Evolutionary conservation across 2,329 filamentous ascomycete genomes (phyloP).

Genomic region (Neofusicoccum parvum): DNA sequence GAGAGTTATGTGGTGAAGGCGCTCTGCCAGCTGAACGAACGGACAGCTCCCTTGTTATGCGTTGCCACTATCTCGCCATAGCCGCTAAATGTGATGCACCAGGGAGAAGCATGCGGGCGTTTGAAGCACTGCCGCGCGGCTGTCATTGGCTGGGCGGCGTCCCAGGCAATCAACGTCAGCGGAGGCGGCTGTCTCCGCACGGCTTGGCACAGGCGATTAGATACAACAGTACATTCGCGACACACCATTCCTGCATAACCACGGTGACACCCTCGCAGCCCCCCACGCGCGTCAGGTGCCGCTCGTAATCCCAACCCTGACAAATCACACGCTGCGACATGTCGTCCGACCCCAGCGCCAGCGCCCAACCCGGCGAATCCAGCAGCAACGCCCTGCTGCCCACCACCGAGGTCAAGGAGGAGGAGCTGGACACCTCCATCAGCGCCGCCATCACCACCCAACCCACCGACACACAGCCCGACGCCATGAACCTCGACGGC

Average conservation of each 20-base stretch:
- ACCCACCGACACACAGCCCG: constrained; percentile 36
- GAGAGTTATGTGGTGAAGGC: not conserved
- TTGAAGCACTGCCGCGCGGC: not conserved
- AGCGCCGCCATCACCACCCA: constrained; percentile 43
- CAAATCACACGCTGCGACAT: constrained; percentile 22
- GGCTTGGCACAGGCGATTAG: not conserved
- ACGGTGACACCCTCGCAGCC: constrained; percentile 14
- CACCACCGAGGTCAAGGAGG: constrained; percentile 27
- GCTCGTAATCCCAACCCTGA: not conserved
- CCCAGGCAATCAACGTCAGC: constrained; percentile 11
- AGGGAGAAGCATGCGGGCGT: not conserved
- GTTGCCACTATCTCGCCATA: not conserved
- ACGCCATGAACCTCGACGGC: constrained; percentile 46
- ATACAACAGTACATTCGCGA: constrained; percentile 17
- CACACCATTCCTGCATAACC: constrained; percentile 20
- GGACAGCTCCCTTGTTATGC: not conserved
- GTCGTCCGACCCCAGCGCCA: constrained; percentile 7
- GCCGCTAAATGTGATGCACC: not conserved
- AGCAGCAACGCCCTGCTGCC: not conserved
- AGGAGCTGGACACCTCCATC: constrained; percentile 44
- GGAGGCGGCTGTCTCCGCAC: constrained; percentile 3
- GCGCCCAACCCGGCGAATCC: constrained; percentile 6
- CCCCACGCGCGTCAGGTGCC: constrained; percentile 21
- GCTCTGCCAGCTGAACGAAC: too few relatives aligned
- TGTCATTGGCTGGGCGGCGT: constrained; percentile 3